Conservation (phyloP, 169 alveolate species). For the Babesia gibsoni region DNA sequence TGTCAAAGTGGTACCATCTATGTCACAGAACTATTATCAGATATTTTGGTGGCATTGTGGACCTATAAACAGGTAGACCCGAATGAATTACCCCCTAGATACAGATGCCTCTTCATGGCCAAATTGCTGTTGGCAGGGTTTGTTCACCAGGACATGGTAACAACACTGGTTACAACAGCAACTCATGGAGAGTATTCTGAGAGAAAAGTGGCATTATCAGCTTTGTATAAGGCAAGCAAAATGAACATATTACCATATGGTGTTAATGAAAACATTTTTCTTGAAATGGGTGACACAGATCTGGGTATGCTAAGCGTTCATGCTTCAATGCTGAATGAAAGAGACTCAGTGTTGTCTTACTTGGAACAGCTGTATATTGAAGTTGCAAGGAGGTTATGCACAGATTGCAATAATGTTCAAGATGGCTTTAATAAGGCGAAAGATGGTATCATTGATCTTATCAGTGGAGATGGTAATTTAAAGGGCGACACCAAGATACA, state of each 20-base stretch:
- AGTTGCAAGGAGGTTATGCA: not conserved
- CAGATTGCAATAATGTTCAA: not conserved
- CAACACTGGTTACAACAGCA: not conserved
- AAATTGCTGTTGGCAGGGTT: not conserved
- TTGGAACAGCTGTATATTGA: not conserved
- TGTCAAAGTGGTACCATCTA: slow-evolving; percentile 1
- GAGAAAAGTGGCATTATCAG: slow-evolving; percentile 4
- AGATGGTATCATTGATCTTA: not conserved
- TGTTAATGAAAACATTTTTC: not conserved
- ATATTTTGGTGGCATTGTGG: slow-evolving; percentile 30
- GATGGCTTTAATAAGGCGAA: not conserved
- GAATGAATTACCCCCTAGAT: not conserved
- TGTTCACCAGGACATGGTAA: not conserved
- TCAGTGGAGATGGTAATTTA: not conserved
- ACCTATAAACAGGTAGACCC: not conserved
- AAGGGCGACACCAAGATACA: not conserved
- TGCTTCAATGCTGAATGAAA: not conserved
- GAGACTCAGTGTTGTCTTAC: not conserved
- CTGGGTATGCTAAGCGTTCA: slow-evolving; percentile 1
- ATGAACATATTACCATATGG: not conserved
- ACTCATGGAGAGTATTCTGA: not conserved
- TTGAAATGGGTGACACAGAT: not conserved
- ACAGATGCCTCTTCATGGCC: slow-evolving; percentile 4
- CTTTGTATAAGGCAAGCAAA: not conserved
- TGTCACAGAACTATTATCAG: slow-evolving; percentile 7